phyloP scores from a whole-genome alignment of 1,284 basidiomycete genomes.

The Taiwanofungus camphoratus region DNA sequence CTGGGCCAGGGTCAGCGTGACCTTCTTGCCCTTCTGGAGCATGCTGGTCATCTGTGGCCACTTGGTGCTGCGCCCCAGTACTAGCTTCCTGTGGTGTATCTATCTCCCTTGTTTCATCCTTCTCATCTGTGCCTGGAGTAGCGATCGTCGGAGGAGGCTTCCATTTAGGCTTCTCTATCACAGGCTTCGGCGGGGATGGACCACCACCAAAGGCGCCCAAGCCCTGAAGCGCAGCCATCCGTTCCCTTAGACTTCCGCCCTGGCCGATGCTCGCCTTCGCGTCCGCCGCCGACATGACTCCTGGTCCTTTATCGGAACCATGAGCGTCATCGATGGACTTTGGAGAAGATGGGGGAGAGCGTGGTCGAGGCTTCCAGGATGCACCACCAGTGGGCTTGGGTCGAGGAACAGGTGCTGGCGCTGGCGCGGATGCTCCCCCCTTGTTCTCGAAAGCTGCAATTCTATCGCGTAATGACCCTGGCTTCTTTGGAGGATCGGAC shows the following conservation, averaged over 20 bases:
- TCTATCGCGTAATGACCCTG: conserved; percentile 73
- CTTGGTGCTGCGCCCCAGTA: conserved; percentile 19
- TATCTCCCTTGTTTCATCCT: conserved; percentile 34
- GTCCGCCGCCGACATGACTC: conserved; percentile 75
- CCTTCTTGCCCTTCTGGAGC: conserved; percentile 32
- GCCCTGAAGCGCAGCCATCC: conserved; percentile 88
- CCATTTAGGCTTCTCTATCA: conserved; percentile 75
- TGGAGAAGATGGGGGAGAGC: conserved; percentile 41
- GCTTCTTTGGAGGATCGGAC: conserved; percentile 46
- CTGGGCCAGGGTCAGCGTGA: conserved; percentile 50
- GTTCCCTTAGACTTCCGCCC: conserved; percentile 77
- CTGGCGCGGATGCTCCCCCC: conserved; percentile 34
- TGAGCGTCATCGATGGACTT: conserved; percentile 16
- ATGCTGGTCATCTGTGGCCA: conserved; percentile 26
- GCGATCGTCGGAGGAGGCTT: conserved; percentile 54
- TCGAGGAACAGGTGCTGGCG: conserved; percentile 49
- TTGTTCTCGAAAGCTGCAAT: conserved; percentile 77
- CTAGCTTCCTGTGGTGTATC: conserved; percentile 39
- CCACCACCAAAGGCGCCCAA: conserved; percentile 67
- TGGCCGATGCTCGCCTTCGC: conserved; percentile 74
- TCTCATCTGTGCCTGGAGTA: conserved; percentile 34
- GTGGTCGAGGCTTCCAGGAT: conserved; percentile 58
- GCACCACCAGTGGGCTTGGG: conserved; percentile 67
- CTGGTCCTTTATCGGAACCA: conserved; percentile 22
- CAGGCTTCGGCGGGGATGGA: conserved; percentile 55